phyloP scores from a whole-genome alignment of 1,284 basidiomycete species.

The Pterula multifida region DNA sequence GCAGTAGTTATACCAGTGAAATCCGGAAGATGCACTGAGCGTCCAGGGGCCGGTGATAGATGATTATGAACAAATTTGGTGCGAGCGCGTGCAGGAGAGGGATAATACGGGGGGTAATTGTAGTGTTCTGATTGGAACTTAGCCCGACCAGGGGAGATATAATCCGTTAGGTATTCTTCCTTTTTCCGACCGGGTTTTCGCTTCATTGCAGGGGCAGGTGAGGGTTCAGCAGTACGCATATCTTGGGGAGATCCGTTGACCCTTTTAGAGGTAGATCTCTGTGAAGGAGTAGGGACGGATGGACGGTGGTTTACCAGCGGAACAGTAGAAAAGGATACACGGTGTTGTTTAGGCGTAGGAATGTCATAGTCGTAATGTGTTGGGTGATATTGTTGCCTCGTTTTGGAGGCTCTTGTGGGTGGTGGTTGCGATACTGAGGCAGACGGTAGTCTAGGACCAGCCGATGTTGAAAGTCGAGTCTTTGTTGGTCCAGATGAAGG shows the following conservation, averaged over 20 bases:
- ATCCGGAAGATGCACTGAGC: slow-evolving; percentile 52
- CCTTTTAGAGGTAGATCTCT: slow-evolving; percentile 13
- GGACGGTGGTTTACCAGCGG: slow-evolving; percentile 29
- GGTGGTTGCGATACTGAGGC: not conserved
- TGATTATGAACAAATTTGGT: slow-evolving; percentile 15
- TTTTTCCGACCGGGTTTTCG: slow-evolving; percentile 14
- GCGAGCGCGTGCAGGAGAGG: slow-evolving; percentile 17
- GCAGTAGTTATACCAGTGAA: slow-evolving; percentile 70
- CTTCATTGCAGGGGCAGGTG: slow-evolving; percentile 7
- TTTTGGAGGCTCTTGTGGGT: not conserved
- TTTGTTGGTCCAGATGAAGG: not conserved
- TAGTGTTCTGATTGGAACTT: slow-evolving; percentile 7
- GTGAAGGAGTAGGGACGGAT: slow-evolving; percentile 35
- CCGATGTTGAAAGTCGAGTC: not conserved
- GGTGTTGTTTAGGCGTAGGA: slow-evolving; percentile 1
- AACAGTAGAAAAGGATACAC: slow-evolving; percentile 13
- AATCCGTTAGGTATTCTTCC: slow-evolving; percentile 14
- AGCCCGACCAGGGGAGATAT: not conserved
- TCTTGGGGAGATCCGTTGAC: no score
- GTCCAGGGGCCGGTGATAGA: slow-evolving; percentile 18
- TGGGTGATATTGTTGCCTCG: slow-evolving; percentile 1
- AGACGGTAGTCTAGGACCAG: not conserved
- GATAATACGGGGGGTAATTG: slow-evolving; percentile 11
- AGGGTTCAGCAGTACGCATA: not conserved
- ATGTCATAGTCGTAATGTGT: not conserved